Percentiles rank a stretch among this genome's conserved stretches.
These are phyloP conservation scores for Paramecium caudatum DNA, from an alignment of 73 alveolate genomes.

Conservation along the genomic window DNA sequence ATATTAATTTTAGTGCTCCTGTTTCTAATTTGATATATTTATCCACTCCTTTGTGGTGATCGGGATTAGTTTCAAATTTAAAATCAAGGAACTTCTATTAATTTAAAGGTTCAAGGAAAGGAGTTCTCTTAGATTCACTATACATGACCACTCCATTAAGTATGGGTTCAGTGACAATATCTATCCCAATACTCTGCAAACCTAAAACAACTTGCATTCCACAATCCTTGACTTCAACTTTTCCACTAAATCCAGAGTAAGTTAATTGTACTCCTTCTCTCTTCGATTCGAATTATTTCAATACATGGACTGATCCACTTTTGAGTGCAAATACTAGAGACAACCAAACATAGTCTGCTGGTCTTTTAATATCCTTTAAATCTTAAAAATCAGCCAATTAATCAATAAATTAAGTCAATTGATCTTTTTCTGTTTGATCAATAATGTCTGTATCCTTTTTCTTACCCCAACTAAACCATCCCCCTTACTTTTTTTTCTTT, in stretches of 20 bases:
- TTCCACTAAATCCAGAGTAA: neutral
- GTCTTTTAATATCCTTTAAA: constrained; percentile 1
- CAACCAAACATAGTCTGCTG: constrained; percentile 35
- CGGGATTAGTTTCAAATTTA: constrained; percentile 65
- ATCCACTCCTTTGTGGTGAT: constrained; percentile 68
- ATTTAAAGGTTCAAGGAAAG: neutral
- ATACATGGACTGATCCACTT: constrained; percentile 40
- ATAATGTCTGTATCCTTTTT: neutral
- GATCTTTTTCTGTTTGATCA: constrained; percentile 54
- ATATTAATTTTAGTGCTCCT: constrained; percentile 59
- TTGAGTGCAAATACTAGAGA: neutral
- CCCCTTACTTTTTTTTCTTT: constrained; percentile 60
- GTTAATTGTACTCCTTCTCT: constrained; percentile 53
- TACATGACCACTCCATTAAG: constrained; percentile 1
- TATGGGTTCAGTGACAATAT: constrained; percentile 57
- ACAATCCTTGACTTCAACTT: constrained; percentile 11
- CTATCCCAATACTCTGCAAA: neutral
- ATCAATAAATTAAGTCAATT: neutral
- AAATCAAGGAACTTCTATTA: constrained; percentile 45
- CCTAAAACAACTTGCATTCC: neutral
- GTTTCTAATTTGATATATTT: constrained; percentile 59
- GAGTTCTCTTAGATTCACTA: neutral
- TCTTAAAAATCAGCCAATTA: constrained; percentile 9
- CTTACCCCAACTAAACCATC: constrained; percentile 73
- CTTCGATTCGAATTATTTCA: constrained; percentile 47